Base-by-base conservation (phyloP, 306 rosid genomes). In the Arachis stenosperma region DNA sequence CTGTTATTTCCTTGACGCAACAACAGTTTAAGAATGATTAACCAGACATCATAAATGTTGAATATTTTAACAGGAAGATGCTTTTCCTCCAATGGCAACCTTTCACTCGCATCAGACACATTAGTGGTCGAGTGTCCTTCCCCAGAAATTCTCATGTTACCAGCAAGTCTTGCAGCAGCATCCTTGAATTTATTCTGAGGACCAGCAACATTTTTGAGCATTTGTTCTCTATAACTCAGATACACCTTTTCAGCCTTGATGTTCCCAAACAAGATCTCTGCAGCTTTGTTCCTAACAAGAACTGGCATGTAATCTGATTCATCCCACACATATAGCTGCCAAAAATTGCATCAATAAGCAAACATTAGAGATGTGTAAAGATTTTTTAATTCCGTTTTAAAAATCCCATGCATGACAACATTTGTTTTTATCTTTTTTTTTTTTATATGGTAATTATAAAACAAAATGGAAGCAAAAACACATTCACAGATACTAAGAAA, bases 251-350 rank as follows among this genome's bases (percentile, higher is more conserved):
- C 92, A 30, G 97, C 98, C 80, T 76, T 87, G 73, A 90, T 77
- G 80, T 89, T 93, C 50, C 92, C 97, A 75, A 90, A 93, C 87
- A 93, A 84, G 66, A 89, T 81, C 65, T 89, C 96, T 41, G 97
- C 97, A 0, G 89, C 96, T 73, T 63, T 86, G 82, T 90, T 89
- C 85, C 62, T 89, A 50, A 93, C 90, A 0, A 90, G 88, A 73
- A 88, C 65, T 2, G 92, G 92, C 61, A 88, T 68, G 70, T 80
- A 86, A 52, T 86, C 88, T 6, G 92, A 87, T 67, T 86, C 90
- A 39, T 93, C 97, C 96, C 96, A 93, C 36, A 89, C 71, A 67
- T 87, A 90, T 52, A 93, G 65, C 93, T 93, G 86, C 81, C 70
- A 56, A 64, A 76, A 62, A 14, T 46, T 58, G 78, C 65, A 69